A percentile compares a stretch with the other conserved stretches of the same genome.
Conservation (phyloP, 805 yeast genomes). For the Lachancea sp. region DNA sequence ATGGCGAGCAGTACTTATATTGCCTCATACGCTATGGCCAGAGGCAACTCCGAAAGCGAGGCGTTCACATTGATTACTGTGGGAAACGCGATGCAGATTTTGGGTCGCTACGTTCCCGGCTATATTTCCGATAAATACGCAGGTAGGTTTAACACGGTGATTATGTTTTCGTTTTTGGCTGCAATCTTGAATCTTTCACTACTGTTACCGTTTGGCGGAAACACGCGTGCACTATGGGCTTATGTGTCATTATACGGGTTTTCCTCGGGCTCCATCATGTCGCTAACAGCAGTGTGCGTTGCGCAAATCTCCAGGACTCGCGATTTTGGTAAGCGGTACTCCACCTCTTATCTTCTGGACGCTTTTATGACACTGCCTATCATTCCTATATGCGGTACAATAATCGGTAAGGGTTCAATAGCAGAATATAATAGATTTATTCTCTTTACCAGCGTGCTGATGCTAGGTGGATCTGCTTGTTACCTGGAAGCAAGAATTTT, state of each 20-base stretch:
- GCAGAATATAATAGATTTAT: slow-evolving; percentile 39
- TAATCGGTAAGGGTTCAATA: slow-evolving; percentile 34
- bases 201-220: slow-evolving; percentile 41
- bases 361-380: slow-evolving; percentile 45
- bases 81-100: slow-evolving; percentile 40
- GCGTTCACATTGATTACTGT: slow-evolving; percentile 45
- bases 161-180: slow-evolving; percentile 32
- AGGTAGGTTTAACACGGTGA: slow-evolving; percentile 50
- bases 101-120: slow-evolving; percentile 43
- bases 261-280: slow-evolving; percentile 48
- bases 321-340: slow-evolving; percentile 50
- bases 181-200: slow-evolving; percentile 33
- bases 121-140: slow-evolving; percentile 38
- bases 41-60: slow-evolving; percentile 39
- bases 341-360: slow-evolving; percentile 52
- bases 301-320: slow-evolving; percentile 52
- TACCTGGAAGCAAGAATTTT: slow-evolving; percentile 38
- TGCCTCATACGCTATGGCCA: slow-evolving; percentile 46
- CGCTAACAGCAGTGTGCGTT: slow-evolving; percentile 53
- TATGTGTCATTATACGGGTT: slow-evolving; percentile 50
- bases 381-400: slow-evolving; percentile 46
- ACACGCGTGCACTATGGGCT: slow-evolving; percentile 35
- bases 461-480: slow-evolving; percentile 34
- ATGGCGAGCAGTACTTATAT: slow-evolving; percentile 44
- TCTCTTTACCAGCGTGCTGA: slow-evolving; percentile 38